These are phyloP conservation scores for Canna indica DNA, from an alignment of 176 grass and related monocot species.

Conservation along the genomic window DNA sequence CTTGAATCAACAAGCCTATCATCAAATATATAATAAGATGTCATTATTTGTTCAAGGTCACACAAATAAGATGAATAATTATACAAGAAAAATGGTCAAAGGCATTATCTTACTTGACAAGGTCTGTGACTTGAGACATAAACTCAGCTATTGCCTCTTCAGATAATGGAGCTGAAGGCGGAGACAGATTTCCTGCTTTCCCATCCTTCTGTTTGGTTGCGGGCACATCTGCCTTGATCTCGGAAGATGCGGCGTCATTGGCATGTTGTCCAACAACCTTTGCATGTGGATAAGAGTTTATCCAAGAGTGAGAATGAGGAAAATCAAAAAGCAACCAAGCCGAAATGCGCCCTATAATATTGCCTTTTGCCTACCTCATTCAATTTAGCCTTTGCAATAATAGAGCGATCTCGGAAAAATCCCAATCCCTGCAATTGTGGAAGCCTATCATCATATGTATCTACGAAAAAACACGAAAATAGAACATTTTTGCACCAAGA, in stretches of 20 bases:
- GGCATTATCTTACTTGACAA: constrained; percentile 10
- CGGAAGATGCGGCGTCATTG: neutral
- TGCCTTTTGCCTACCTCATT: constrained; percentile 10
- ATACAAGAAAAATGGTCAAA: neutral
- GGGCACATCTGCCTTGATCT: neutral
- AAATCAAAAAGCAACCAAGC: neutral
- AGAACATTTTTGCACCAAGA: neutral
- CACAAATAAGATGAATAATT: neutral
- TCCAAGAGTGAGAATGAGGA: neutral
- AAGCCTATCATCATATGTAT: neutral
- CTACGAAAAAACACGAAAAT: neutral
- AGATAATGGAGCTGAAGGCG: neutral
- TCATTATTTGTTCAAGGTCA: neutral
- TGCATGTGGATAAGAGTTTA: neutral
- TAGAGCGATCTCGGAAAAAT: neutral
- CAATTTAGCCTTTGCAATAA: constrained; percentile 10
- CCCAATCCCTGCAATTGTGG: neutral
- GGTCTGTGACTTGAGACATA: constrained; percentile 14
- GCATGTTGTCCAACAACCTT: constrained; percentile 3
- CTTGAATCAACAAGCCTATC: constrained; percentile 16
- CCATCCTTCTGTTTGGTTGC: neutral
- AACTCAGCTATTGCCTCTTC: constrained; percentile 19
- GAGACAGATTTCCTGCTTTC: neutral
- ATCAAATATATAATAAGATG: neutral
- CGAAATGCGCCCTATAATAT: neutral